Base-by-base conservation (phyloP, 2,329 filamentous ascomycete species). In the Stagonosporopsis chrysanthemi region DNA sequence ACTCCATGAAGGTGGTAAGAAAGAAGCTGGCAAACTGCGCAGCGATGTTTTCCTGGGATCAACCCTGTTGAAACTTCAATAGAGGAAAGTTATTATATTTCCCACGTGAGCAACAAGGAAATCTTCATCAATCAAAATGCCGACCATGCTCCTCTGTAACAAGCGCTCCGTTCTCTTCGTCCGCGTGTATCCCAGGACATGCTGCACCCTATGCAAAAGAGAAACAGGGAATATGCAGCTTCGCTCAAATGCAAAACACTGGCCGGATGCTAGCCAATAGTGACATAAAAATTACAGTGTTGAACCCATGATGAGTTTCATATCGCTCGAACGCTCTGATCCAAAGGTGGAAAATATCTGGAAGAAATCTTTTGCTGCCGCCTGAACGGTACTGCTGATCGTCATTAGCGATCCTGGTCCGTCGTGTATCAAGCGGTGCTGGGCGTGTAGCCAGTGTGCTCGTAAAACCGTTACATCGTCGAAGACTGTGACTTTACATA, bases 241-340 rank as follows among this genome's bases (percentile, higher is more conserved):
- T 64, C 71, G 72, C 68, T 72, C 62, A 71, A 68, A 74, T 72
- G 72, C 72, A 71, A 63, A 56, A 67, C 65, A 57, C 56, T 52
- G 43, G 54, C 57, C 58, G 52, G 66, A 46, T 49, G 50, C 56
- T 52, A 65, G 57, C 65, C 64, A 64, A 62, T 63, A 61, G 55
- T 60, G 61, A 63, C 61, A 59, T 67, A 74, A 69, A 63, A 73
- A 71, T 71, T 72, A 72, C 69, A 75, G 58, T 66, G 60, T 55
- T 55, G 59, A 65, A 63, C 60, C 56, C 61, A 43, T 55, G 57
- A 36, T 50, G 55, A 41, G 52, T 49, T 48, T 56, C 29, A 59
- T 55, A 52, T 54, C 63, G 70, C 70, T 72, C 66, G 53, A 72
- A 74, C 67, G 66, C 68, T 69, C 43, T 61, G 58, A 71, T 72